Evolutionary conservation across 192 early-diverging fungal genomes (phyloP).

Genomic region (Umbelopsis vinacea): DNA sequence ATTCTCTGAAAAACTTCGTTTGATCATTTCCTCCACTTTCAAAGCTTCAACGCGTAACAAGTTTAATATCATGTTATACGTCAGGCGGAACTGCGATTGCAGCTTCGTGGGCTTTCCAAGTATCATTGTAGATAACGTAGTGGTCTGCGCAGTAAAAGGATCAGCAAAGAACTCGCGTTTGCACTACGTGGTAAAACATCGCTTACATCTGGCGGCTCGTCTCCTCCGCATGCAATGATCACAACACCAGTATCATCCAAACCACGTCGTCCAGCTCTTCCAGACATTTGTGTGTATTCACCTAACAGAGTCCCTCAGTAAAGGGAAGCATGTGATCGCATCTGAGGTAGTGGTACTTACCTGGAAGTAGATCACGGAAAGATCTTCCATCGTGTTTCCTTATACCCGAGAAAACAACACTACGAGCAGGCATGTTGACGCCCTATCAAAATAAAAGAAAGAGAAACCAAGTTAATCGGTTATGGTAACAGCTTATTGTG

Average conservation of each 20-base stretch:
- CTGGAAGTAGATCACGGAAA: constrained; percentile 88
- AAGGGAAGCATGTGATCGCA: not conserved
- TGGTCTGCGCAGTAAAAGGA: constrained; percentile 33
- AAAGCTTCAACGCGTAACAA: constrained; percentile 93
- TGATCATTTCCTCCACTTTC: constrained; percentile 98
- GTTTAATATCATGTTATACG: constrained; percentile 98
- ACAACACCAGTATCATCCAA: constrained; percentile 92
- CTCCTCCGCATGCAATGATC: constrained; percentile 76
- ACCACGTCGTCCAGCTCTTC: constrained; percentile 94
- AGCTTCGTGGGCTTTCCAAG: constrained; percentile 89
- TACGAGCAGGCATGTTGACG: constrained; percentile 95
- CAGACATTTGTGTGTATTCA: constrained; percentile 99
- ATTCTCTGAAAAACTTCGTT: constrained; percentile 95
- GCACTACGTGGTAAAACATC: not conserved
- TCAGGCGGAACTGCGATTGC: constrained; percentile 93
- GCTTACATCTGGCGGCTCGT: constrained; percentile 53
- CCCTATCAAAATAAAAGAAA: constrained; percentile 52
- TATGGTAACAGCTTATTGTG: not conserved
- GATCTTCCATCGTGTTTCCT: constrained; percentile 92
- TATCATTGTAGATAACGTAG: constrained; percentile 76
- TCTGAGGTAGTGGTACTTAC: constrained; percentile 34
- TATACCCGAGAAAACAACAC: constrained; percentile 91
- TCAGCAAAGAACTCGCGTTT: not conserved
- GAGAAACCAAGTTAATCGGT: not conserved
- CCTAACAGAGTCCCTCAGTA: constrained; percentile 42